Percentiles rank a stretch among this genome's conserved stretches.
phyloP scores from a whole-genome alignment of 805 yeast species.

The Lachancea fermentati region DNA sequence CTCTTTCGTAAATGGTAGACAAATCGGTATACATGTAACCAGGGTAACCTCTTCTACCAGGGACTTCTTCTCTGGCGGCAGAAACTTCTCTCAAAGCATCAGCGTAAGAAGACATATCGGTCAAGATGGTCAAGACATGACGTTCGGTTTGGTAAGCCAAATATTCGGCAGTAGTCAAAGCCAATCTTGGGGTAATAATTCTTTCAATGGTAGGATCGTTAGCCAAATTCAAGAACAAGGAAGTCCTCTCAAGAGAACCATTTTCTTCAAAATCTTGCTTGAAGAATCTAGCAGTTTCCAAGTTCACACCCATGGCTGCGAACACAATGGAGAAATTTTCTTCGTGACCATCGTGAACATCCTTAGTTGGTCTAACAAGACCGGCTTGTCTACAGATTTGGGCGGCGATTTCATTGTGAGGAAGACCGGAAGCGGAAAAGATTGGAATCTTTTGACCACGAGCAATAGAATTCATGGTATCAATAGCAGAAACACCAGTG shows the following conservation, averaged over 20 bases:
- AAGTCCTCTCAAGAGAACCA: slow-evolving; percentile 96
- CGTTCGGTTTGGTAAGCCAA: slow-evolving; percentile 99
- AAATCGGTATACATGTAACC: slow-evolving; percentile 99
- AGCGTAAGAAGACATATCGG: slow-evolving; percentile 99
- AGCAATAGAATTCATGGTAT: slow-evolving; percentile 99
- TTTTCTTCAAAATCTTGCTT: slow-evolving; percentile 99
- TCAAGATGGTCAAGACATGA: slow-evolving; percentile 94
- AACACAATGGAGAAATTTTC: slow-evolving; percentile 98
- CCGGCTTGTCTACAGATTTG: slow-evolving; percentile 99
- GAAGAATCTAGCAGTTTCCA: slow-evolving; percentile 97
- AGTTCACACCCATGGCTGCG: slow-evolving; percentile 99
- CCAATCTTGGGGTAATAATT: slow-evolving; percentile 98
- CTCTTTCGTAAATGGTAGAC: slow-evolving; percentile 98
- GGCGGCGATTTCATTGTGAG: slow-evolving; percentile 99
- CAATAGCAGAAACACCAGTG: slow-evolving; percentile 97
- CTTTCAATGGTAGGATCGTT: slow-evolving; percentile 99
- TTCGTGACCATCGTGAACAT: slow-evolving; percentile 99
- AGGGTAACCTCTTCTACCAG: slow-evolving; percentile 99
- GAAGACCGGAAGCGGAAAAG: slow-evolving; percentile 98
- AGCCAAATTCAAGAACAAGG: slow-evolving; percentile 93
- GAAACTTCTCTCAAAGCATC: slow-evolving; percentile 99
- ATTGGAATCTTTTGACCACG: slow-evolving; percentile 99
- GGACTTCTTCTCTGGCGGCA: slow-evolving; percentile 99
- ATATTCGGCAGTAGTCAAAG: slow-evolving; percentile 97
- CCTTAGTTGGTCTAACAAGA: slow-evolving; percentile 97